Percentiles rank a stretch among this genome's conserved stretches.
Evolutionary conservation across 139 green algal species (phyloP).

Genomic region (Zygnema cylindricum): DNA sequence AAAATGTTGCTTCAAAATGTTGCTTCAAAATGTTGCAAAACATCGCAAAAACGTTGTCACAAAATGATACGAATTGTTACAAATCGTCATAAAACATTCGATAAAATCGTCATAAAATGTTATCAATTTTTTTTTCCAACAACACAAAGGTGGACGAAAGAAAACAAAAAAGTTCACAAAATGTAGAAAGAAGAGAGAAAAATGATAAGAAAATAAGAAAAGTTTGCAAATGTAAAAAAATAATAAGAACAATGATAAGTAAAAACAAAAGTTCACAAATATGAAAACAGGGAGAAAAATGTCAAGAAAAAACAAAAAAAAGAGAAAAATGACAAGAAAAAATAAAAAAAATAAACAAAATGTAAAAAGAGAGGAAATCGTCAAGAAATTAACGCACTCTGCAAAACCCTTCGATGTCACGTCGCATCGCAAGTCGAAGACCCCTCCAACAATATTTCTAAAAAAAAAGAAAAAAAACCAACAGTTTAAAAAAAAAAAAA

Average conservation of each 20-base stretch:
- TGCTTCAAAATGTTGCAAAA: too few relatives aligned
- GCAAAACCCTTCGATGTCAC: slow-evolving; percentile 41
- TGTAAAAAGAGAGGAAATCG: background rate
- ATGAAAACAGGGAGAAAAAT: background rate
- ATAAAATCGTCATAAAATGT: too few relatives aligned
- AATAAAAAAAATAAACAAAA: background rate
- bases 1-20: too few relatives aligned
- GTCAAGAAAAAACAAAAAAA: background rate
- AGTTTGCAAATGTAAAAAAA: background rate
- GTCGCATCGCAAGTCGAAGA: slow-evolving; percentile 19
- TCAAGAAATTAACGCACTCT: slow-evolving; percentile 12
- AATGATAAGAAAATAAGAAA: background rate
- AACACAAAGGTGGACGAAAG: too few relatives aligned
- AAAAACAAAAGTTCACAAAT: background rate
- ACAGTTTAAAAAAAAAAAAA: background rate
- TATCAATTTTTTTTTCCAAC: too few relatives aligned
- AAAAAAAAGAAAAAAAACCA: background rate
- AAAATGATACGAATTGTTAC: too few relatives aligned
- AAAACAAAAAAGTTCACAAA: too few relatives aligned
- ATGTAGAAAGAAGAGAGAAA: too few relatives aligned
- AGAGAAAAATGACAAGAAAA: background rate
- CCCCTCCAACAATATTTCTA: slow-evolving; percentile 42
- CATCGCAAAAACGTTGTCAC: too few relatives aligned
- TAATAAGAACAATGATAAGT: background rate
- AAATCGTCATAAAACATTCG: too few relatives aligned